These are phyloP conservation scores for Persicaria maculosa DNA, from an alignment of 148 eudicot genomes.

Conservation along the genomic window DNA sequence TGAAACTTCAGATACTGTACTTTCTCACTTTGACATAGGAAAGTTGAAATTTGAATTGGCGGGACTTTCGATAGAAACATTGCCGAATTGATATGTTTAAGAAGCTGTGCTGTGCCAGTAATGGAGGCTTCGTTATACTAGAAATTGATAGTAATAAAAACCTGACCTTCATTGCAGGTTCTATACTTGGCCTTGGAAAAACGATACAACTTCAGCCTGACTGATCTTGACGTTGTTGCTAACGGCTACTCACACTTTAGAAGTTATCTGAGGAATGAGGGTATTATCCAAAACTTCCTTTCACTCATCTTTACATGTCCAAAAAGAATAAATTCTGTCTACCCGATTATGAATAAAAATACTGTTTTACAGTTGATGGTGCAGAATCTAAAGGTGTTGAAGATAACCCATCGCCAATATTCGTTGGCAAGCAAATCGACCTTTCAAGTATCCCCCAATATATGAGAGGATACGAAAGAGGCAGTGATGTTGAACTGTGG, in stretches of 20 bases:
- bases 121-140: neutral
- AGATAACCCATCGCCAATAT: slow-evolving; percentile 23
- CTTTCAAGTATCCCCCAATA: slow-evolving; percentile 64
- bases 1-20: neutral
- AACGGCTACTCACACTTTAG: slow-evolving; percentile 77
- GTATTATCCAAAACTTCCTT: slow-evolving; percentile 12
- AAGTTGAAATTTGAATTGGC: neutral
- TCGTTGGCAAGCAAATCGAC: slow-evolving; percentile 58
- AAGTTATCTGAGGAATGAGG: slow-evolving; percentile 39
- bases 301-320: neutral
- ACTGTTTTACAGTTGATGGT: neutral
- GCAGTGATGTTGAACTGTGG: slow-evolving; percentile 81
- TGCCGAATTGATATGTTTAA: neutral
- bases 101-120: too few species aligned
- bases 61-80: too few species aligned
- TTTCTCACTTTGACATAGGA: neutral
- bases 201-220: slow-evolving; percentile 72
- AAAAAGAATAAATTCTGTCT: neutral
- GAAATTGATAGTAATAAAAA: neutral
- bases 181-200: slow-evolving; percentile 79
- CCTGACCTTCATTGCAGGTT: slow-evolving; percentile 33
- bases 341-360: neutral
- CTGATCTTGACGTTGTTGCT: slow-evolving; percentile 75
- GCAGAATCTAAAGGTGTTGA: slow-evolving; percentile 33
- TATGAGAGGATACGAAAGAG: slow-evolving; percentile 62